Conservation (phyloP, 176 grass and related monocot species). For the Stipa capillata region DNA sequence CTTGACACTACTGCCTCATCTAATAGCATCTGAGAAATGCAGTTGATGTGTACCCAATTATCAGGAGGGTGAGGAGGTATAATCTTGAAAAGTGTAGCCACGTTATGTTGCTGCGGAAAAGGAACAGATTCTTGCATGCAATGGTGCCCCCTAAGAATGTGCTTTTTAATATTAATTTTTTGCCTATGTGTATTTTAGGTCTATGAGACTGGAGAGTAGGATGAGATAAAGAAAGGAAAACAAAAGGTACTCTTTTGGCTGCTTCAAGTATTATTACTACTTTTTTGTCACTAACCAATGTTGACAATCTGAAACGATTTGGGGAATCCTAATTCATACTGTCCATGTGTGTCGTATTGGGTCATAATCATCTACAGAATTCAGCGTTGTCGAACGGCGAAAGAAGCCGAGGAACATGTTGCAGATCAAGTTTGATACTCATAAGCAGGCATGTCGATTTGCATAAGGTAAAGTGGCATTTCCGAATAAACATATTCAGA, state of each 20-base stretch:
- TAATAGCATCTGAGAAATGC: constrained; percentile 26
- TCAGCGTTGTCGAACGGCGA: background rate
- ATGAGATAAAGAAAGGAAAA: constrained; percentile 6
- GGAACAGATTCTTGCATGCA: constrained; percentile 30
- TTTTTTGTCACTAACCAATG: constrained; percentile 4
- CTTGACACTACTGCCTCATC: too few species aligned
- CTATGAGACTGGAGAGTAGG: constrained; percentile 5
- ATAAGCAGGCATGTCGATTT: constrained; percentile 24
- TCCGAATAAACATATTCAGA: constrained; percentile 23
- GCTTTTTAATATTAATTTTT: background rate
- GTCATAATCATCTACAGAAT: constrained; percentile 9
- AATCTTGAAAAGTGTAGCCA: constrained; percentile 9
- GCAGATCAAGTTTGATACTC: constrained; percentile 36
- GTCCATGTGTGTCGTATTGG: too few species aligned
- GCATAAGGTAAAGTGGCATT: constrained; percentile 37
- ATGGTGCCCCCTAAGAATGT: constrained; percentile 11
- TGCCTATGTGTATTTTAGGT: background rate
- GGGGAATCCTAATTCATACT: constrained; percentile 33
- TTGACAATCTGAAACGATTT: constrained; percentile 20
- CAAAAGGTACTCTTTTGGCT: background rate
- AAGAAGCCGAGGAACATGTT: constrained; percentile 18
- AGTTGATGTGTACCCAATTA: constrained; percentile 39
- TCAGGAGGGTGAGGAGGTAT: constrained; percentile 10
- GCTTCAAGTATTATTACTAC: constrained; percentile 5
- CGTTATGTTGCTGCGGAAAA: constrained; percentile 5